A percentile compares a stretch with the other conserved stretches of the same genome.
Conservation (phyloP, 2,329 filamentous ascomycete species). For the Trichothecium sympodiale region DNA sequence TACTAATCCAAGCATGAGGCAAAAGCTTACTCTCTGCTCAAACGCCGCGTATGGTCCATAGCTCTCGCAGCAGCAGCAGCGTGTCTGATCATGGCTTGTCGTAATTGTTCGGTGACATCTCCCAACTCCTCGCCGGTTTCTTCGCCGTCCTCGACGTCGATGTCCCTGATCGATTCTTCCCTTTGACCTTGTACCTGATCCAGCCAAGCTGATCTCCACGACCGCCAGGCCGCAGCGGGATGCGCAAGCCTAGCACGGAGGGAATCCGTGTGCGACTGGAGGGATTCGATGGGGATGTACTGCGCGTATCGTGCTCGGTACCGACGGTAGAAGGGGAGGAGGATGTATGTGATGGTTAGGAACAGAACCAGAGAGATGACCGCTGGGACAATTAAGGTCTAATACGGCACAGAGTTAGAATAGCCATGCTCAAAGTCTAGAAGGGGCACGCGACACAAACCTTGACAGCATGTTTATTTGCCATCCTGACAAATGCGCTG, state of each 20-base stretch:
- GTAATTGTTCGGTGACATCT: conserved; percentile 40
- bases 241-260: conserved; percentile 35
- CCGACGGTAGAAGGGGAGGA: conserved; percentile 58
- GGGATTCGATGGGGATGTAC: conserved; percentile 58
- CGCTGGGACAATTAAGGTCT: conserved; percentile 63
- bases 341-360: conserved; percentile 50
- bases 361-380: conserved; percentile 60
- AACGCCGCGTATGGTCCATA: conserved; percentile 42
- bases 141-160: conserved; percentile 48
- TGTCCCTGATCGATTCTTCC: too few relatives aligned
- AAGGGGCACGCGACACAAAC: too few relatives aligned
- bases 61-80: conserved; percentile 16
- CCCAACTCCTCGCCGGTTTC: conserved; percentile 56
- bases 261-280: conserved; percentile 45
- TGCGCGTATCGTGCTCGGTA: conserved; percentile 63
- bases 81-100: conserved; percentile 27
- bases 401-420: too few relatives aligned
- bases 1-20: not conserved
- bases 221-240: conserved; percentile 4
- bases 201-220: not conserved
- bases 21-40: conserved; percentile 59
- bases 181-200: too few relatives aligned
- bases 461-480: too few relatives aligned
- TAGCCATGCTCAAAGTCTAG: too few relatives aligned
- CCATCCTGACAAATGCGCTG: too few relatives aligned